Base-by-base conservation (phyloP, 23 red algal genomes). In the Gracilaria caudata region DNA sequence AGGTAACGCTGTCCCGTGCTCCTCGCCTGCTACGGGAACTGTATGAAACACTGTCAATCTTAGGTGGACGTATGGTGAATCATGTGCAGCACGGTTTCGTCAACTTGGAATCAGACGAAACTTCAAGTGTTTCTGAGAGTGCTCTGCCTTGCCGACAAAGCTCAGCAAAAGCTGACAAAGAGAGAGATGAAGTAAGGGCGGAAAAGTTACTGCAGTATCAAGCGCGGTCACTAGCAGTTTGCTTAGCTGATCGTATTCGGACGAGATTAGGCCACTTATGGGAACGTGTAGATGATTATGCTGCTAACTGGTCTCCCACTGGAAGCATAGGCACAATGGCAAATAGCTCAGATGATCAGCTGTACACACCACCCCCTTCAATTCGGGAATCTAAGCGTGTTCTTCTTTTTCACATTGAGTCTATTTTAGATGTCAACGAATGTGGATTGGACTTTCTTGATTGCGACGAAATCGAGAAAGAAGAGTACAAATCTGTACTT, bases 361-460 rank as follows among this genome's bases (percentile, higher is more conserved):
- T n/a, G n/a, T n/a, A n/a, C n/a, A n/a, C n/a, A n/a, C n/a, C n/a
- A n/a, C n/a, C n/a, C n/a, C n/a, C n/a, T n/a, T n/a, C n/a, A n/a
- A n/a, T n/a, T n/a, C n/a, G n/a, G n/a, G n/a, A n/a, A n/a, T n/a
- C n/a, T n/a, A n/a, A n/a, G n/a, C n/a, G n/a, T n/a, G n/a, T n/a
- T n/a, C n/a, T n/a, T 29, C 23, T 70, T 11, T 70, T 70, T 70
- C 64, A 70, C 34, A 70, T 74, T 37, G 35, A 6, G 21, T 6
- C 68, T 8, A 6, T 74, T 35, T 7, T 74, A 16, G 68, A 74
- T 74, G 40, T 74, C 3, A 74, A 74, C 20, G 68, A 74, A 21
- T 74, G 68, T 74, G 68, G 19, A 6, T 37, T 74, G 7, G 68
- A n/a, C n/a, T n/a, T n/a, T n/a, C n/a, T n/a, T n/a, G n/a, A n/a